Percentiles rank a stretch among this genome's conserved stretches.
Evolutionary conservation across 495 filamentous ascomycete genomes (phyloP).

Genomic region (Margaritispora aquatica): DNA sequence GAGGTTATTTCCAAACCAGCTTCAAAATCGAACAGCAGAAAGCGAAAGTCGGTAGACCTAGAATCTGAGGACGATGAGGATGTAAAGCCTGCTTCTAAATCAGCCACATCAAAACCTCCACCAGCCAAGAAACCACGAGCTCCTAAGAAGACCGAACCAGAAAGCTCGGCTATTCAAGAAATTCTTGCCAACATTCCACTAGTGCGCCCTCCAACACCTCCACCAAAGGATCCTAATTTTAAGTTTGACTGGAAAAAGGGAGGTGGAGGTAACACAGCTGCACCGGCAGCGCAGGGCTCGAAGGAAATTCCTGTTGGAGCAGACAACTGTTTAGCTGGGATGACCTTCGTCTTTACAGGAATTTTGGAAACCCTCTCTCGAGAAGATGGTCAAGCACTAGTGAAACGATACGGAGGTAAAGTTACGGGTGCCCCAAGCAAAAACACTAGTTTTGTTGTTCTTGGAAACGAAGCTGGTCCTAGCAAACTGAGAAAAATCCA

Average conservation of each 20-base stretch:
- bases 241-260: constrained; percentile 66
- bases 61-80: constrained; percentile 38
- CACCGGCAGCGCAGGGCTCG: constrained; percentile 54
- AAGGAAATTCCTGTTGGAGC: constrained; percentile 75
- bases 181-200: constrained; percentile 86
- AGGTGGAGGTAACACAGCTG: constrained; percentile 46
- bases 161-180: constrained; percentile 61
- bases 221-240: constrained; percentile 49
- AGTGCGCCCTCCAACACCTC: constrained; percentile 75
- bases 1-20: constrained; percentile 21
- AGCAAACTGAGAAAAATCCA: constrained; percentile 88
- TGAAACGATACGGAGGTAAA: constrained; percentile 92
- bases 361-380: constrained; percentile 70
- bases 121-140: constrained; percentile 55
- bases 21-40: constrained; percentile 21
- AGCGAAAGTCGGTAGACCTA: constrained; percentile 33
- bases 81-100: constrained; percentile 26
- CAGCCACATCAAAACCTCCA: constrained; percentile 46
- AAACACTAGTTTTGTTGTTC: constrained; percentile 90
- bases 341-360: constrained; percentile 97
- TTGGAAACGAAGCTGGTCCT: constrained; percentile 87
- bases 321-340: constrained; percentile 87
- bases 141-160: constrained; percentile 54
- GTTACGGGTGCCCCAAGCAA: constrained; percentile 76
- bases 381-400: constrained; percentile 79